Evolutionary conservation across 1,139 yeast genomes (phyloP).

Genomic region (Kodamaea plutei): DNA sequence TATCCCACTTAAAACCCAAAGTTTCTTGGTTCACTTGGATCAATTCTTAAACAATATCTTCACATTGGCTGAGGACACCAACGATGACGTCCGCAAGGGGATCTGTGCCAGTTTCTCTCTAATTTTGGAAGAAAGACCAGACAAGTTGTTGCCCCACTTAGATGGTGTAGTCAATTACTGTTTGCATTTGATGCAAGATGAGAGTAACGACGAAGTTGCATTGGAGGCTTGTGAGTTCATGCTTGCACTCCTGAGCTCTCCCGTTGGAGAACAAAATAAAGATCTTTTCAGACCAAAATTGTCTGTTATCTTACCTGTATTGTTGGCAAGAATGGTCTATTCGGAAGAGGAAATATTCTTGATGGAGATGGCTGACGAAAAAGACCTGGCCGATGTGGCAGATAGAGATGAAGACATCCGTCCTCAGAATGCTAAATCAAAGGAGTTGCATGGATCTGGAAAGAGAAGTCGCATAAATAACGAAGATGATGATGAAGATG

Average conservation of each 20-base stretch:
- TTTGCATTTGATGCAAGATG: slow-evolving; percentile 66
- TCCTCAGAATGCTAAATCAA: slow-evolving; percentile 69
- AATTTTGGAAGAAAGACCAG: slow-evolving; percentile 75
- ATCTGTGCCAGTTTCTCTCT: slow-evolving; percentile 77
- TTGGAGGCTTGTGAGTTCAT: slow-evolving; percentile 92
- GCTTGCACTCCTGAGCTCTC: slow-evolving; percentile 62
- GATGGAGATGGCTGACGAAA: slow-evolving; percentile 67
- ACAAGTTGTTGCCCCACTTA: slow-evolving; percentile 73
- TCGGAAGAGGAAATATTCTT: slow-evolving; percentile 74
- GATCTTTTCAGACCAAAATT: slow-evolving; percentile 55
- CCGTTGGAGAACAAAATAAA: slow-evolving; percentile 44
- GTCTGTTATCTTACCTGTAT: slow-evolving; percentile 62
- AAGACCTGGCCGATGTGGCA: slow-evolving; percentile 60
- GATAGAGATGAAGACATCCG: slow-evolving; percentile 86
- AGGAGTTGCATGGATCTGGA: slow-evolving; percentile 49
- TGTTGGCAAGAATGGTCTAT: slow-evolving; percentile 82
- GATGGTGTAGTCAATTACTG: slow-evolving; percentile 83
- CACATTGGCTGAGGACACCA: slow-evolving; percentile 54
- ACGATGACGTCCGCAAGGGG: slow-evolving; percentile 61
- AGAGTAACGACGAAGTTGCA: slow-evolving; percentile 68
- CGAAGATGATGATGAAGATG: slow-evolving; percentile 41
- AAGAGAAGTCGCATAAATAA: slow-evolving; percentile 16
- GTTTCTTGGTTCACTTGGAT: slow-evolving; percentile 63
- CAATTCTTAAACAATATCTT: slow-evolving; percentile 62
- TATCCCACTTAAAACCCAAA: slow-evolving; percentile 63